A percentile compares a stretch with the other conserved stretches of the same genome.
Conservation (phyloP, 225 moss, liverwort and hornwort species). For the Antitrichia curtipendula region DNA sequence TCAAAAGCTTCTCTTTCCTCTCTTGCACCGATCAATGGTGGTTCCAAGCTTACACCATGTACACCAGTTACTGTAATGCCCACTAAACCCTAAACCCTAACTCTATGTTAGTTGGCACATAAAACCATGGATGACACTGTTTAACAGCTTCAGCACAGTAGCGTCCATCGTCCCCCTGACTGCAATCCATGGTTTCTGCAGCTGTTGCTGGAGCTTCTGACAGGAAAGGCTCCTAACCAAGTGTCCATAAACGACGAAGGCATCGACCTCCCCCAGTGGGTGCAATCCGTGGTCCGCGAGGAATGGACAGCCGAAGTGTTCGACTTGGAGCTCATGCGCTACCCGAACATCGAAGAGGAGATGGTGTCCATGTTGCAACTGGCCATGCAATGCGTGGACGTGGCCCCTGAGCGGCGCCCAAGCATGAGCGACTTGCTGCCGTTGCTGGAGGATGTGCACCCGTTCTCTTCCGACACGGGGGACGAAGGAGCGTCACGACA, state of each 20-base stretch:
- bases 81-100: not conserved
- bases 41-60: not conserved
- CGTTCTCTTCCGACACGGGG: conserved; percentile 68
- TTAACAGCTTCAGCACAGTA: not conserved
- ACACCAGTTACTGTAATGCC: not conserved
- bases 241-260: conserved; percentile 76
- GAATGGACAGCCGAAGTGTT: conserved; percentile 98
- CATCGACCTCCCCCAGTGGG: conserved; percentile 84
- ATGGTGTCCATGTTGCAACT: conserved; percentile 95
- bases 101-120: not conserved
- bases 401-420: conserved; percentile 60
- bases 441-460: conserved; percentile 75
- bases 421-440: conserved; percentile 71
- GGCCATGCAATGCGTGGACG: conserved; percentile 88
- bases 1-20: not conserved
- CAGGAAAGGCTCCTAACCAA: conserved; percentile 91
- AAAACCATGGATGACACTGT: not conserved
- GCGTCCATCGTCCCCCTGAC: not conserved
- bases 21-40: not conserved
- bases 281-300: conserved; percentile 89
- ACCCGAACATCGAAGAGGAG: conserved; percentile 84
- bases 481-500: conserved; percentile 42
- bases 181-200: not conserved
- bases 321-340: conserved; percentile 88
- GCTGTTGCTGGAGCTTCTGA: conserved; percentile 74